Evolutionary conservation across 1,284 basidiomycete species (phyloP).

Genomic region (Apiotrichum gracile): DNA sequence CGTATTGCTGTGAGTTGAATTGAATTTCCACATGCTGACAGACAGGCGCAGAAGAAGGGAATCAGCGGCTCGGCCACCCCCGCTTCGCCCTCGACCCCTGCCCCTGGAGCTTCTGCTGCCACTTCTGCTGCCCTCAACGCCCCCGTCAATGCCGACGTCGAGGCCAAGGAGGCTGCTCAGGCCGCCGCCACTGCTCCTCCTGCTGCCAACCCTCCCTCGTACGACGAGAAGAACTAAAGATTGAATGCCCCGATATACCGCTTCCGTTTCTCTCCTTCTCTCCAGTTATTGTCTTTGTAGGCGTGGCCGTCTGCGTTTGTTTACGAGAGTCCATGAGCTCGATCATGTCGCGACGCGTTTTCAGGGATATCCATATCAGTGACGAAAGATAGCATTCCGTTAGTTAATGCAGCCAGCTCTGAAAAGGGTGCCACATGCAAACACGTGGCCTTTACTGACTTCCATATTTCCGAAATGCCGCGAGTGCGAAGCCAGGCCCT

Average conservation of each 20-base stretch:
- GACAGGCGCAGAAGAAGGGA: constrained; percentile 39
- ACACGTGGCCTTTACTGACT: no score
- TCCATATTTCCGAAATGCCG: no score
- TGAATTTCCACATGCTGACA: background rate
- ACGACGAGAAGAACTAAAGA: background rate
- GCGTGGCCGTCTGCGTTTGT: no score
- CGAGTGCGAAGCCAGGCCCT: no score
- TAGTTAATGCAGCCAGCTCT: no score
- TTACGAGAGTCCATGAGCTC: no score
- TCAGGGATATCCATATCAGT: no score
- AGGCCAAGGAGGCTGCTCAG: constrained; percentile 11
- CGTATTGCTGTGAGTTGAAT: constrained; percentile 44
- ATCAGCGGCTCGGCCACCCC: constrained; percentile 4
- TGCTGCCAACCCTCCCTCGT: background rate
- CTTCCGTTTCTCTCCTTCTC: background rate
- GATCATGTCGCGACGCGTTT: no score
- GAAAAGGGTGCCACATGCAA: background rate
- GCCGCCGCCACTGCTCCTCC: background rate
- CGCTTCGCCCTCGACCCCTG: background rate
- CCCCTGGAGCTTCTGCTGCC: constrained; percentile 6
- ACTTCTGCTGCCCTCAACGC: constrained; percentile 18
- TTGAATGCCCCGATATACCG: background rate
- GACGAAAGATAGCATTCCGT: no score
- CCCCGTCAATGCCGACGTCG: constrained; percentile 9
- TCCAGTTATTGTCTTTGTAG: background rate